These are phyloP conservation scores for Clohesyomyces aquaticus DNA, from an alignment of 495 filamentous ascomycete species.

Conservation along the genomic window DNA sequence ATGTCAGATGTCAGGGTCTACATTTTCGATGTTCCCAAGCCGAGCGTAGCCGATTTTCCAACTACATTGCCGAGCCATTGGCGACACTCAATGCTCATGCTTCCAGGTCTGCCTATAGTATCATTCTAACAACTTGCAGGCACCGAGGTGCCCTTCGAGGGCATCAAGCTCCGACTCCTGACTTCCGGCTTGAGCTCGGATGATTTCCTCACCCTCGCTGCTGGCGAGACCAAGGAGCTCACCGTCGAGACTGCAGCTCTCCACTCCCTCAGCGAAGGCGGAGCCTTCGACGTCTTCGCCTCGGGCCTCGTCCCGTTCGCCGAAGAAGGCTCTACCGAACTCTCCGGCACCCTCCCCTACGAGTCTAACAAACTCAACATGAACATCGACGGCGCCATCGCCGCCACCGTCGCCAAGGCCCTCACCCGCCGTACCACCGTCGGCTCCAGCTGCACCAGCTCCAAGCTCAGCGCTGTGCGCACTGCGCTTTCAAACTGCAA, in stretches of 20 bases:
- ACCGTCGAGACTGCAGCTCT: slow-evolving; percentile 62
- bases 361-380: slow-evolving; percentile 54
- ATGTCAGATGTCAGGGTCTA: too few species aligned
- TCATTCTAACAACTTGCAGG: too few species aligned
- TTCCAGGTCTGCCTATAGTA: too few species aligned
- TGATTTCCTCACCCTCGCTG: slow-evolving; percentile 59
- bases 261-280: slow-evolving; percentile 58
- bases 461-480: slow-evolving; percentile 48
- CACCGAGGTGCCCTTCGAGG: slow-evolving; percentile 58
- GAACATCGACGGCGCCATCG: slow-evolving; percentile 56
- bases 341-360: slow-evolving; percentile 51
- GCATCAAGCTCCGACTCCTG: slow-evolving; percentile 57
- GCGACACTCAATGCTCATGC: too few species aligned
- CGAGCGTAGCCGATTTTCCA: too few species aligned
- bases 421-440: slow-evolving; percentile 57
- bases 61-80: too few species aligned
- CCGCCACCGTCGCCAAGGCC: slow-evolving; percentile 48
- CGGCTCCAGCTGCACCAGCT: slow-evolving; percentile 54
- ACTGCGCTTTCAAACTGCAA: slow-evolving; percentile 57
- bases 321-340: slow-evolving; percentile 51
- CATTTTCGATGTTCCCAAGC: too few species aligned
- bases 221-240: slow-evolving; percentile 59
- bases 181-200: slow-evolving; percentile 53
- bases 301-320: slow-evolving; percentile 57
- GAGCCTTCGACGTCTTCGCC: slow-evolving; percentile 54